Conservation (phyloP, 2,329 filamentous ascomycete genomes). For the Rhytidhysteron rufulum region DNA sequence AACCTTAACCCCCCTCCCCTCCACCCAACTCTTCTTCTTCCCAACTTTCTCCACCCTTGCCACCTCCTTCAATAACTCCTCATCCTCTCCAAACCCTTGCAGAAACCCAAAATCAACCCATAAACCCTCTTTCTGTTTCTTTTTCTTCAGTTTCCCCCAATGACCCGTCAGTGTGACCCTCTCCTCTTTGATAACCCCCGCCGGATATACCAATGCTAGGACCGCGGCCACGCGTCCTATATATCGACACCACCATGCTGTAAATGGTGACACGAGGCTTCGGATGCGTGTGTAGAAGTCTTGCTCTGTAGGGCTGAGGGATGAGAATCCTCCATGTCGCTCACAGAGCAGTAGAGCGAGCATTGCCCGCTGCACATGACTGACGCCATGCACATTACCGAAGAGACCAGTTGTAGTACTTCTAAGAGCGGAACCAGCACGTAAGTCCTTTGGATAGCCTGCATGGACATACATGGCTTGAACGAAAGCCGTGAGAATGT, state of each 20-base stretch:
- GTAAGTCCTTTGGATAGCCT: slow-evolving; percentile 41
- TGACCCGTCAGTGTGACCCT: slow-evolving; percentile 20
- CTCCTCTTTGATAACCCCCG: slow-evolving; percentile 47
- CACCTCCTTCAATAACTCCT: slow-evolving; percentile 26
- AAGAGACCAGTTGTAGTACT: slow-evolving; percentile 66
- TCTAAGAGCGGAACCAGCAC: slow-evolving; percentile 66
- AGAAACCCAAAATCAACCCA: slow-evolving; percentile 24
- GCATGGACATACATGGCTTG: slow-evolving; percentile 55
- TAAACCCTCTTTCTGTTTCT: slow-evolving; percentile 27
- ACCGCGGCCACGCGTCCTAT: slow-evolving; percentile 58
- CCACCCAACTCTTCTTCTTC: slow-evolving; percentile 39
- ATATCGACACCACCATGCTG: slow-evolving; percentile 64
- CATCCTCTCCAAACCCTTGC: slow-evolving; percentile 18
- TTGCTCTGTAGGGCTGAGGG: slow-evolving; percentile 56
- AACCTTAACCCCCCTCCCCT: slow-evolving; percentile 25
- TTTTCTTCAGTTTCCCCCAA: slow-evolving; percentile 17
- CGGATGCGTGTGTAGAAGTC: slow-evolving; percentile 53
- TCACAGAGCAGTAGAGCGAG: slow-evolving; percentile 69
- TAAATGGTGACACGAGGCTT: slow-evolving; percentile 50
- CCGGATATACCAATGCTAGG: slow-evolving; percentile 58
- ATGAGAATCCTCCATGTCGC: slow-evolving; percentile 61
- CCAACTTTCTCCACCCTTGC: slow-evolving; percentile 32
- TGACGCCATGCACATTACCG: slow-evolving; percentile 66
- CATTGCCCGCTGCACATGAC: slow-evolving; percentile 66
- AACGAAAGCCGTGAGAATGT: slow-evolving; percentile 54